Percentiles rank a stretch among this genome's conserved stretches.
phyloP scores from a whole-genome alignment of 2,329 filamentous ascomycete genomes.

The Berkeleyomyces rouxiae region DNA sequence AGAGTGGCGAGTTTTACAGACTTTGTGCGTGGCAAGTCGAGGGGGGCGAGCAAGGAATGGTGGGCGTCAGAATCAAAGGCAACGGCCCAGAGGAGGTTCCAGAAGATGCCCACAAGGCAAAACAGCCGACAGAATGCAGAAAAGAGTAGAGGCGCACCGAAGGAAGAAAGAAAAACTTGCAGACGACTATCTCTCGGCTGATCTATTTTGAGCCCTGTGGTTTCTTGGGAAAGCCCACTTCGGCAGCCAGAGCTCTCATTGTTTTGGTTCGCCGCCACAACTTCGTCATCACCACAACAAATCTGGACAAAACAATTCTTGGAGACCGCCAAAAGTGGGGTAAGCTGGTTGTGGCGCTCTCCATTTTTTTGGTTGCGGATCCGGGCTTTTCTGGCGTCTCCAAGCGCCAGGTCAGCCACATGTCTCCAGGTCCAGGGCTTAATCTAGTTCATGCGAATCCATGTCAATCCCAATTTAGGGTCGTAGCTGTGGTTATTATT shows the following conservation, averaged over 20 bases:
- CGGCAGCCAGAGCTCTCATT: background rate
- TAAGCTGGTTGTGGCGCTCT: background rate
- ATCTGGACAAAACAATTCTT: background rate
- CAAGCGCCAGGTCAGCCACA: background rate
- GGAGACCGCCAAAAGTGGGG: constrained; percentile 3
- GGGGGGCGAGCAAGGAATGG: too few species aligned
- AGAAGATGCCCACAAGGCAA: background rate
- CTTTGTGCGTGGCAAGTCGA: too few species aligned
- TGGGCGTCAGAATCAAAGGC: too few species aligned
- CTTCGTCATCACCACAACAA: constrained; percentile 8
- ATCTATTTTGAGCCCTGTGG: background rate
- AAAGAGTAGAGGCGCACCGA: background rate
- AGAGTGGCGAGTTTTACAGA: too few species aligned
- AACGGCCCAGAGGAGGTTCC: too few species aligned
- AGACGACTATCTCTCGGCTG: background rate
- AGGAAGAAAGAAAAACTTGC: background rate
- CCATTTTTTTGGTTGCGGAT: background rate
- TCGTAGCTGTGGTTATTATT: too few species aligned
- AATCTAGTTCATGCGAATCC: too few species aligned
- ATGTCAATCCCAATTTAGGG: too few species aligned
- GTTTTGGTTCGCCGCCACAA: constrained; percentile 5
- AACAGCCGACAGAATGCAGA: background rate
- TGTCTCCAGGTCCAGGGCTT: too few species aligned
- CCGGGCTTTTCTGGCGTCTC: background rate
- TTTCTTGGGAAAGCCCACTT: background rate